Percentiles rank a stretch among this genome's conserved stretches.
phyloP scores from a whole-genome alignment of 306 rosid genomes.

The Ormosia emarginata region DNA sequence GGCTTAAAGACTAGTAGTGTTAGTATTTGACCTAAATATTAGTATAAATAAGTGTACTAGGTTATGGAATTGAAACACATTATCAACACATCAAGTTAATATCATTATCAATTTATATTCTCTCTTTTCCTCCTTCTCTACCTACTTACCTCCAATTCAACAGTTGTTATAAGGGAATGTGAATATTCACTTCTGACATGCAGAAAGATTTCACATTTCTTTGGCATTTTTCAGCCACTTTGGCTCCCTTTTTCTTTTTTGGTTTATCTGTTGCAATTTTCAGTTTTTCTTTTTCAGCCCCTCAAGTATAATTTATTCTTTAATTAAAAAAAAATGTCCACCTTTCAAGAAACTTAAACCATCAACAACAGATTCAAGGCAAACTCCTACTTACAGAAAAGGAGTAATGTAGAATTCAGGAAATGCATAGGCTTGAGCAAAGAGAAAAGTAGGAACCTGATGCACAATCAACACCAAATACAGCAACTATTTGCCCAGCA shows the following conservation, averaged over 20 bases:
- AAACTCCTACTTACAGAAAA: background rate
- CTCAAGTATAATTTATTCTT: background rate
- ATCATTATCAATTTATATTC: no score
- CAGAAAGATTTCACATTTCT: background rate
- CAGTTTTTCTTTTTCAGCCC: background rate
- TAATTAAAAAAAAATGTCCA: background rate
- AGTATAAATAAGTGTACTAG: no score
- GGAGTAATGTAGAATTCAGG: background rate
- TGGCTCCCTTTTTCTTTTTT: background rate
- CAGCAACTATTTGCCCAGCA: slow-evolving; percentile 99
- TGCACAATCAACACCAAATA: slow-evolving; percentile 98
- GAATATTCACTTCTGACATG: background rate
- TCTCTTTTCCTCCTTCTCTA: no score
- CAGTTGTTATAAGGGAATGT: background rate
- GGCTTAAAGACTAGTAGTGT: no score
- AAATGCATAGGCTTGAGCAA: slow-evolving; percentile 10
- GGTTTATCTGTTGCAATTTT: background rate
- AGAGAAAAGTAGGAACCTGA: slow-evolving; percentile 62
- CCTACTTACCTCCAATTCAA: no score
- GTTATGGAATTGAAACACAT: no score
- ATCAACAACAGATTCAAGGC: background rate
- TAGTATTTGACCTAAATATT: no score
- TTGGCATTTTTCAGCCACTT: background rate
- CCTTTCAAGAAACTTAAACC: background rate
- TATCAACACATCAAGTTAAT: no score